These are phyloP conservation scores for Globisporangium cylindrosporum DNA, from an alignment of 352 stramenopile genomes.

Conservation along the genomic window DNA sequence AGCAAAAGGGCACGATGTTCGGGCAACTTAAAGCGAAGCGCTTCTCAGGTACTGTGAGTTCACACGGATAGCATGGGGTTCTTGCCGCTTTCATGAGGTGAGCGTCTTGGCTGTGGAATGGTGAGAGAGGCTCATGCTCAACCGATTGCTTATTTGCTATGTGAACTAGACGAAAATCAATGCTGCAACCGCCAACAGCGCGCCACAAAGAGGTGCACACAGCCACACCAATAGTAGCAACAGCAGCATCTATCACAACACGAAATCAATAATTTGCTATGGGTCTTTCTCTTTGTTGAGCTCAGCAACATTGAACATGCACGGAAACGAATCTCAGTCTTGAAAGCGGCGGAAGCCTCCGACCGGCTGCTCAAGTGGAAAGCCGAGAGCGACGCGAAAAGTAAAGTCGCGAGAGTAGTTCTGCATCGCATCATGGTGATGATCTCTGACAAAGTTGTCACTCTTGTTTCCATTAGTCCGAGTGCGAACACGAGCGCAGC, in stretches of 20 bases:
- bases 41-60: slow-evolving; percentile 11
- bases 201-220: not conserved
- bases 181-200: not conserved
- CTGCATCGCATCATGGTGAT: not conserved
- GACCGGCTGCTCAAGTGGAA: slow-evolving; percentile 12
- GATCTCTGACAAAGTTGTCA: not conserved
- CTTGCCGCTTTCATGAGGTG: too few relatives aligned
- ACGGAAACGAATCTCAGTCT: slow-evolving; percentile 2
- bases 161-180: slow-evolving; percentile 13
- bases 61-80: not conserved
- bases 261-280: not conserved
- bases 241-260: not conserved
- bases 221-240: not conserved
- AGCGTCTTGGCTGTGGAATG: not conserved
- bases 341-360: slow-evolving; percentile 1
- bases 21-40: slow-evolving; percentile 11
- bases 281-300: not conserved
- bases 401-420: not conserved
- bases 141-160: not conserved
- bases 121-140: not conserved
- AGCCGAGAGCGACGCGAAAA: slow-evolving; percentile 11
- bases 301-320: not conserved
- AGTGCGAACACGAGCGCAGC: slow-evolving; percentile 19
- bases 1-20: slow-evolving; percentile 10
- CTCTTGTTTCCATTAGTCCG: slow-evolving; percentile 9